Percentiles rank a stretch among this genome's conserved stretches.
These are phyloP conservation scores for Clonostachys solani DNA, from an alignment of 2,329 filamentous ascomycete species.

Conservation along the genomic window DNA sequence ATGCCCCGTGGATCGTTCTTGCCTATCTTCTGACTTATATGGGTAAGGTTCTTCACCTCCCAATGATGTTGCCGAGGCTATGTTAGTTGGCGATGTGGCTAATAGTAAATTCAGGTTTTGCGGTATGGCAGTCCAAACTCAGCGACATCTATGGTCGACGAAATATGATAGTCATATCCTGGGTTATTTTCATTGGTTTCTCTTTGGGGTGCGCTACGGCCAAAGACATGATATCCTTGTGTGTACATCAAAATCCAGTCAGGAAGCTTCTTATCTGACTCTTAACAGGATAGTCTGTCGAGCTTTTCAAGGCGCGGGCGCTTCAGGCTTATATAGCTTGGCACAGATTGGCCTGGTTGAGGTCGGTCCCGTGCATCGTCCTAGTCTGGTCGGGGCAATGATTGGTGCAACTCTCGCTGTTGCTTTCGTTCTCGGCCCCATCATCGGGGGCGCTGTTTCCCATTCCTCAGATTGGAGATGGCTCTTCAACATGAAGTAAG, in stretches of 20 bases:
- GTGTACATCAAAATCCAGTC: constrained; percentile 8
- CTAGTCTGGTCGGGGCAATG: constrained; percentile 49
- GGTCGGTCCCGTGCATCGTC: constrained; percentile 46
- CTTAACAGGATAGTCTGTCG: constrained; percentile 48
- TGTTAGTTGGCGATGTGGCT: constrained; percentile 5
- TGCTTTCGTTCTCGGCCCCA: constrained; percentile 53
- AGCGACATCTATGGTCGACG: constrained; percentile 56
- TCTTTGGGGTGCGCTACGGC: constrained; percentile 49
- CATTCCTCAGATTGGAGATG: constrained; percentile 51
- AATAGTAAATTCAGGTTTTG: constrained; percentile 35
- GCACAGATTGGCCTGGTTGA: constrained; percentile 54
- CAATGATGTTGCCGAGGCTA: neutral
- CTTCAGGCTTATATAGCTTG: constrained; percentile 57
- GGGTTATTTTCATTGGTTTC: constrained; percentile 50
- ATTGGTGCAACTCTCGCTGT: constrained; percentile 52
- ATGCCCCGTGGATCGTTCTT: constrained; percentile 50
- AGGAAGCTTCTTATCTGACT: neutral
- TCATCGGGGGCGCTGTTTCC: constrained; percentile 53
- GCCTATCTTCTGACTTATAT: constrained; percentile 54
- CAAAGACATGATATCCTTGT: constrained; percentile 46
- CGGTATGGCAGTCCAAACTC: constrained; percentile 52
- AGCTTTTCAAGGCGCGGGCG: constrained; percentile 56
- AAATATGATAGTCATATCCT: constrained; percentile 43
- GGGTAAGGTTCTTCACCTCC: constrained; percentile 24
- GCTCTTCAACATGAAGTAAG: constrained; percentile 60